Evolutionary conservation across 1,284 basidiomycete genomes (phyloP).

Genomic region (Malassezia cuniculi): DNA sequence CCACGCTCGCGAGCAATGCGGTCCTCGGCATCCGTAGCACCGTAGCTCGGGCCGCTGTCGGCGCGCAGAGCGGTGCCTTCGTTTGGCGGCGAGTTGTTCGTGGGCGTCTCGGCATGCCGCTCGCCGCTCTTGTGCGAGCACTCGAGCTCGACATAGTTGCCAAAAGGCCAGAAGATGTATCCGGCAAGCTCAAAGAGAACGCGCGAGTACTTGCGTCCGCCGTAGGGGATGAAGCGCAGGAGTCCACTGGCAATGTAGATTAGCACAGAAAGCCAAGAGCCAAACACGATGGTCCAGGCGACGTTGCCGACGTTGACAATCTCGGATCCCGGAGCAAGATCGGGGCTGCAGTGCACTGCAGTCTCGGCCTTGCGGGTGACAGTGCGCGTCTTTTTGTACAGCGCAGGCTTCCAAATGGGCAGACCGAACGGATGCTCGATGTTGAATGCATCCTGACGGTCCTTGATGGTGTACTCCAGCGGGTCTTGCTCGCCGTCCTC

Average conservation of each 20-base stretch:
- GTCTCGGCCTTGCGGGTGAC: conserved; percentile 91
- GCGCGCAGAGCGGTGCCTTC: conserved; percentile 10
- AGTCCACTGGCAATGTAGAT: conserved; percentile 60
- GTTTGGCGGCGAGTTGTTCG: conserved; percentile 14
- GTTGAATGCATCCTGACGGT: conserved; percentile 90
- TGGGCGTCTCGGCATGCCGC: conserved; percentile 15
- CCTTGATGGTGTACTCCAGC: conserved; percentile 77
- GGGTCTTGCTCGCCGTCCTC: conserved; percentile 48
- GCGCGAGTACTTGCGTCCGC: conserved; percentile 71
- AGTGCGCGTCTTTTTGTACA: conserved; percentile 95
- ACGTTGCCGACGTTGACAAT: conserved; percentile 85
- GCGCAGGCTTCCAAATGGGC: conserved; percentile 97
- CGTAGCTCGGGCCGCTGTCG: neutral
- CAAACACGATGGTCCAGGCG: conserved; percentile 73
- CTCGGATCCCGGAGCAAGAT: conserved; percentile 75
- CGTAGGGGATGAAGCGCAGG: conserved; percentile 60
- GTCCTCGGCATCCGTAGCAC: conserved; percentile 11
- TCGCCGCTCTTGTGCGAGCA: conserved; percentile 43
- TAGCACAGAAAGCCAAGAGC: conserved; percentile 62
- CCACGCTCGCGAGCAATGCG: conserved; percentile 26
- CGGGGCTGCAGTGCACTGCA: conserved; percentile 80
- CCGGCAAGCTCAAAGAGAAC: conserved; percentile 82
- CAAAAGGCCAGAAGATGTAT: conserved; percentile 97
- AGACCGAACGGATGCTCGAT: conserved; percentile 98
- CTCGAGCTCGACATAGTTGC: conserved; percentile 85